phyloP scores from a whole-genome alignment of 1,284 basidiomycete genomes.

The Ceratobasidium sp. region DNA sequence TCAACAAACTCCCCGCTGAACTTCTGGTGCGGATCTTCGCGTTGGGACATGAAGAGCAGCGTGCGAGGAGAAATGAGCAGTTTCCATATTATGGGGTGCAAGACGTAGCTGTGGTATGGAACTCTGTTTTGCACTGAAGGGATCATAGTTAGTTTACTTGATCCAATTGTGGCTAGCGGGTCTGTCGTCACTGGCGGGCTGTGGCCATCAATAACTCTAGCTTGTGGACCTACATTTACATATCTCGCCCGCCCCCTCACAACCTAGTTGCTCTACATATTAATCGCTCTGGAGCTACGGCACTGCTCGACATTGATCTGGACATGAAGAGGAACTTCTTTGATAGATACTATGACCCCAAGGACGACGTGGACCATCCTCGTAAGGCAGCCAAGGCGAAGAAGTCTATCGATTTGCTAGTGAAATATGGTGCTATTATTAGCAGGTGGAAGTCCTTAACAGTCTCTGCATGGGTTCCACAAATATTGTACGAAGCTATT shows the following conservation, averaged over 20 bases:
- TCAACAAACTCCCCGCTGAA: constrained; percentile 32
- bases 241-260: background rate
- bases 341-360: background rate
- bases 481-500: background rate
- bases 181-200: constrained; percentile 21
- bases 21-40: constrained; percentile 16
- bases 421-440: background rate
- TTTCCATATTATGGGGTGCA: background rate
- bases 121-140: background rate
- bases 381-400: background rate
- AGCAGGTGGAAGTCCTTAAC: constrained; percentile 20
- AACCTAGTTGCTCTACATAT: background rate
- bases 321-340: constrained; percentile 2
- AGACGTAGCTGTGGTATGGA: constrained; percentile 5
- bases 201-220: constrained; percentile 17
- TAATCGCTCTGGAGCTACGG: background rate
- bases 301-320: constrained; percentile 17
- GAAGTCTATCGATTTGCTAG: background rate
- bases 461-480: background rate
- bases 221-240: constrained; percentile 36
- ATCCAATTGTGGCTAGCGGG: background rate
- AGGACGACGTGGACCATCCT: background rate
- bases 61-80: background rate
- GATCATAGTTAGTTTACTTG: background rate
- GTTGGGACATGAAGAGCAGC: constrained; percentile 9